Base-by-base conservation (phyloP, 495 filamentous ascomycete genomes). In the Talaromyces wortmannii region DNA sequence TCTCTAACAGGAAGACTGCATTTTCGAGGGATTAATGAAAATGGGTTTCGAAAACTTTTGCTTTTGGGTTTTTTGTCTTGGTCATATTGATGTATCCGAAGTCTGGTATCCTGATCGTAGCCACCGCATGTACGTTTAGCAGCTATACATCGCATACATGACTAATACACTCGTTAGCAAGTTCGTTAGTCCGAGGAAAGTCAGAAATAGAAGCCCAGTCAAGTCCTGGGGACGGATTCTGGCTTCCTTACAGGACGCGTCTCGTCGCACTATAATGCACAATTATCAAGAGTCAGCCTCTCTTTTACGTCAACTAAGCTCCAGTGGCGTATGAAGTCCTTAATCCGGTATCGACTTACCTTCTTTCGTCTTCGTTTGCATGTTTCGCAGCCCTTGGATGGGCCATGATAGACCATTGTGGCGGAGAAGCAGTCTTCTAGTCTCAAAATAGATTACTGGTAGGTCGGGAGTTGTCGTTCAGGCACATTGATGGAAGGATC, bases 311-410 rank as follows among this genome's bases (percentile, higher is more conserved):
- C 6, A 52, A 36, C 11, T 15, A 29, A 15, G 45, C 16, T 30
- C 31, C 0, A 49, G 23, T 36, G 2, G 5, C 12, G 3, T 15
- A 49, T 31, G 7, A 45, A 12, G 31, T 30, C 10, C 11, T 10
- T 15, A 11, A 30, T 11, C 11, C 11, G 6, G 30, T 45, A 23
- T 48, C 18, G 36, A 57, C 55, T n/a, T 18, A 67, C 65, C 65
- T 68, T 68, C 53, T 71, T 71, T 50, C 66, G 57, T 10, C 68
- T 58, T 31, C 55, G 45, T 52, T 63, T 68, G 56, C 66, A 71
- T 44, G 66, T 63, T 7, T 59, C 55, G 52, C 68, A 71, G 12
- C 64, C 68, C 47, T 59, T 57, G 7, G 67, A 70, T 16, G 62
- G 65, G 16, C 67, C 67, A 45, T 58, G 57, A 40, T 69, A 66